Percentiles rank a stretch among this genome's conserved stretches.
phyloP scores from a whole-genome alignment of 2,329 filamentous ascomycete genomes.

The Alternaria sp. region DNA sequence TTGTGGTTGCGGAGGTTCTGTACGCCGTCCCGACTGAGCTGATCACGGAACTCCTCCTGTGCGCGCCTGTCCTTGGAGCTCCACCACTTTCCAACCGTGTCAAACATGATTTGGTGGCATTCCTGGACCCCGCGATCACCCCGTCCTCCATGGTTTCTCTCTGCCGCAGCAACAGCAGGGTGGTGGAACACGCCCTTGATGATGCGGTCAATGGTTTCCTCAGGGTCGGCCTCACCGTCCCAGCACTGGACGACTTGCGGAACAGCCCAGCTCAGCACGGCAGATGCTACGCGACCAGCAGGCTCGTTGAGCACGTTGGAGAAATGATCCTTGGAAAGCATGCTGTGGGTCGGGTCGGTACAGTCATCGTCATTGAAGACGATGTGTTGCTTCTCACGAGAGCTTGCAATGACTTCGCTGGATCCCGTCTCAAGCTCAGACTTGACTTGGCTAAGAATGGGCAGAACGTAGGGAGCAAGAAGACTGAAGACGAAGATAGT shows the following conservation, averaged over 20 bases:
- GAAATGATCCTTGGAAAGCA: constrained; percentile 96
- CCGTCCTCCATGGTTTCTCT: constrained; percentile 58
- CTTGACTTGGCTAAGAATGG: constrained; percentile 86
- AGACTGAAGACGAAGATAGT: constrained; percentile 91
- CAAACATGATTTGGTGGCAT: constrained; percentile 78
- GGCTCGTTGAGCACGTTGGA: constrained; percentile 87
- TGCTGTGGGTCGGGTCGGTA: constrained; percentile 88
- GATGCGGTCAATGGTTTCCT: constrained; percentile 75
- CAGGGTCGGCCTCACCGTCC: constrained; percentile 79
- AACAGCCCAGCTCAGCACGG: constrained; percentile 82
- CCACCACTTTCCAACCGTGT: constrained; percentile 87
- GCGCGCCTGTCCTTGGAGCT: constrained; percentile 65
- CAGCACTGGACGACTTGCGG: constrained; percentile 88
- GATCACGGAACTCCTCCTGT: constrained; percentile 71
- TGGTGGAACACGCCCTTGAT: constrained; percentile 86
- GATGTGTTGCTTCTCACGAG: constrained; percentile 80
- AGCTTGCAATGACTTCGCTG: constrained; percentile 84
- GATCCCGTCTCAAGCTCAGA: constrained; percentile 85
- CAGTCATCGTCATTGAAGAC: constrained; percentile 81
- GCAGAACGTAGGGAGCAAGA: constrained; percentile 84
- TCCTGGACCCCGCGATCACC: constrained; percentile 58
- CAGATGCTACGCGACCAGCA: constrained; percentile 80
- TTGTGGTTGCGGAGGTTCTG: constrained; percentile 82
- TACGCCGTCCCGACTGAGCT: constrained; percentile 81
- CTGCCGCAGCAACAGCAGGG: constrained; percentile 75